phyloP scores from a whole-genome alignment of 345 rosid species.

The Raphanus raphanistrum region DNA sequence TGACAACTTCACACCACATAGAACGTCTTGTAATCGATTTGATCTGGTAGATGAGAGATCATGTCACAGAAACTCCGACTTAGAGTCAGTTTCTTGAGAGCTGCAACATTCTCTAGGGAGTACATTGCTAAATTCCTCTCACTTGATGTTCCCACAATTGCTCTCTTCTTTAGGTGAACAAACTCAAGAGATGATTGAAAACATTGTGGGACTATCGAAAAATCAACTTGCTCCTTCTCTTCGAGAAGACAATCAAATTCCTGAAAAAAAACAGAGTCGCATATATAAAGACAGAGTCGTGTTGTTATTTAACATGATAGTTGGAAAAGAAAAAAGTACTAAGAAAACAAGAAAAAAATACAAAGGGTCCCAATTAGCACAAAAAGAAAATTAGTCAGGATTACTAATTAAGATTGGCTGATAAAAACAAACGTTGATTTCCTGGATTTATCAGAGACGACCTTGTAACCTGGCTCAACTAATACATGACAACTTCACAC shows the following conservation, averaged over 20 bases:
- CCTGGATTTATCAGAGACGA: no score
- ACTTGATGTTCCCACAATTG: background rate
- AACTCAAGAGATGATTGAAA: no score
- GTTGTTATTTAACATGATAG: no score
- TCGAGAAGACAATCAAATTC: background rate
- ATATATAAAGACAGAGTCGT: no score
- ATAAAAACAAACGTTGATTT: no score
- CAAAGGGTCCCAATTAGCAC: no score
- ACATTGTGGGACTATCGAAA: background rate
- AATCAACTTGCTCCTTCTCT: background rate
- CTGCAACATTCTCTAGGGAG: constrained; percentile 20
- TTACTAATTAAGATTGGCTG: no score
- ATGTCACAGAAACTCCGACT: constrained; percentile 25
- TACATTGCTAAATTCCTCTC: background rate
- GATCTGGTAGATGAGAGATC: constrained; percentile 20
- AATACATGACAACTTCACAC: constrained; percentile 30
- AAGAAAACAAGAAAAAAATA: no score
- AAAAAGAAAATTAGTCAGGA: no score
- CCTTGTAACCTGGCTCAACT: constrained; percentile 1
- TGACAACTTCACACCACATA: constrained; percentile 23
- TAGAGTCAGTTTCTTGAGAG: constrained; percentile 19
- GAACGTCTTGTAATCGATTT: constrained; percentile 18
- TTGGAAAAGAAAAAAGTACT: no score
- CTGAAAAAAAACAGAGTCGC: no score
- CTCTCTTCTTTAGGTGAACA: constrained; percentile 24